These are phyloP conservation scores for Candida sp. DNA, from an alignment of 1,139 yeast species.

Conservation along the genomic window DNA sequence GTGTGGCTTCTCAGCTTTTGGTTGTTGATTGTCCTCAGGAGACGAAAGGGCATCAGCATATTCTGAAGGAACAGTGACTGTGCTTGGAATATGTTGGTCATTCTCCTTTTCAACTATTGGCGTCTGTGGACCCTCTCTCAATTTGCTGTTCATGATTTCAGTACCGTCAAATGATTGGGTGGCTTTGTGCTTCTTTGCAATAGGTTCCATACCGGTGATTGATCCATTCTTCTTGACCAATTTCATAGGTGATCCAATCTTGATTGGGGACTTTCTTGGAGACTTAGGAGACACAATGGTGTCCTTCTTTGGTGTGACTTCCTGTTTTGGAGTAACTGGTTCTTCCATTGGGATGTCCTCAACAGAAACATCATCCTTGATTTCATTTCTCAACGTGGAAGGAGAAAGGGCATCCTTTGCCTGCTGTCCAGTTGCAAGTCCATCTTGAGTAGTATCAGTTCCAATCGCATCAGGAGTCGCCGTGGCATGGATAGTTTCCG, in stretches of 20 bases:
- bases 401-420: background rate
- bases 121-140: conserved; percentile 22
- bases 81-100: conserved; percentile 20
- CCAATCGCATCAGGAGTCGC: background rate
- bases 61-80: conserved; percentile 35
- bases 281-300: conserved; percentile 5
- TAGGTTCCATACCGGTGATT: conserved; percentile 27
- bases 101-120: background rate
- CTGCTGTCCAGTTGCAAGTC: background rate
- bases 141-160: conserved; percentile 27
- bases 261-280: conserved; percentile 33
- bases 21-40: background rate
- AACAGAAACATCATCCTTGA: conserved; percentile 4
- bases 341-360: background rate
- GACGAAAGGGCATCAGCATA: conserved; percentile 17
- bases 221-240: conserved; percentile 34
- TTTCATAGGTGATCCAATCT: conserved; percentile 45
- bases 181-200: conserved; percentile 9
- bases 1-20: background rate
- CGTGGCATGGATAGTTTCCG: background rate
- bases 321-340: conserved; percentile 3
- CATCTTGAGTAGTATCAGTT: no score
- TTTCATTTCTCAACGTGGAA: background rate
- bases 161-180: conserved; percentile 18
- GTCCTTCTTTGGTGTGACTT: background rate